phyloP scores from a whole-genome alignment of 441 rosid genomes.

The Dalechampia spathulata region DNA sequence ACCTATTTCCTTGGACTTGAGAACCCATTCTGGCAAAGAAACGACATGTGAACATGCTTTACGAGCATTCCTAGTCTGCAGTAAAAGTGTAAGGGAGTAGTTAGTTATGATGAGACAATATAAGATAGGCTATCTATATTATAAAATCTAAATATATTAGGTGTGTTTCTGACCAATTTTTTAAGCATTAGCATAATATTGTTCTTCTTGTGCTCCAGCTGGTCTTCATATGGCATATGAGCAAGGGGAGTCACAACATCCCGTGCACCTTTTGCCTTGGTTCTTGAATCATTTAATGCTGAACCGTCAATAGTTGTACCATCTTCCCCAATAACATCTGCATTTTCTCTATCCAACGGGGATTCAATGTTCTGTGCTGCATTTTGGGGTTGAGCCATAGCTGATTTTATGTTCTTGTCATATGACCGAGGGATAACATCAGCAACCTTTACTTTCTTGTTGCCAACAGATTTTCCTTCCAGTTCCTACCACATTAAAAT shows the following conservation, averaged over 20 bases:
- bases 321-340: conserved; percentile 25
- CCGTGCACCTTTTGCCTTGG: conserved; percentile 50
- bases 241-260: conserved; percentile 88
- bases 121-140: not conserved
- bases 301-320: conserved; percentile 25
- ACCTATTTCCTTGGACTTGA: conserved; percentile 81
- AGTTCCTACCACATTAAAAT: conserved; percentile 41
- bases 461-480: conserved; percentile 58
- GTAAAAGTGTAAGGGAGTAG: conserved; percentile 19
- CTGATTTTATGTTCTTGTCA: conserved; percentile 45
- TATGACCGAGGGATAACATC: conserved; percentile 64
- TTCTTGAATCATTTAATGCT: conserved; percentile 20
- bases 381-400: conserved; percentile 20
- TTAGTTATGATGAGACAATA: conserved; percentile 12
- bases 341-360: conserved; percentile 22
- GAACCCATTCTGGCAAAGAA: conserved; percentile 81
- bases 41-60: conserved; percentile 76
- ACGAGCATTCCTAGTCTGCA: conserved; percentile 85
- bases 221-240: conserved; percentile 49
- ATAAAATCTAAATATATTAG: not conserved
- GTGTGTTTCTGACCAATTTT: conserved; percentile 33
- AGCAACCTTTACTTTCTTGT: conserved; percentile 60
- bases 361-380: conserved; percentile 13
- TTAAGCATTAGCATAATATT: conserved; percentile 51
- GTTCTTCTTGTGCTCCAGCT: conserved; percentile 65